Evolutionary conservation across 2,329 filamentous ascomycete genomes (phyloP).

Genomic region (Sporothrix mexicana): DNA sequence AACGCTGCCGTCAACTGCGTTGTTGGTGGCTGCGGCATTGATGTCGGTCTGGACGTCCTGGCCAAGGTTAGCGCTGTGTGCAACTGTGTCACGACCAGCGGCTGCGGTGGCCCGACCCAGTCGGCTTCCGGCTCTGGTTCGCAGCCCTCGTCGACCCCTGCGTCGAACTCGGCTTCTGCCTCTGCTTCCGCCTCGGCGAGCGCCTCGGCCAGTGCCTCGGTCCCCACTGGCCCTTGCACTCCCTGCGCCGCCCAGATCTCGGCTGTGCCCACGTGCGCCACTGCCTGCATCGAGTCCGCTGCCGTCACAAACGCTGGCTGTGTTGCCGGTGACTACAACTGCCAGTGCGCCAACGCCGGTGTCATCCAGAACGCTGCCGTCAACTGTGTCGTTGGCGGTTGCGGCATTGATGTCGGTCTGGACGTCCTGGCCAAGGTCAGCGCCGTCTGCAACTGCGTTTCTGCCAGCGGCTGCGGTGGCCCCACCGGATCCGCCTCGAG

Average conservation of each 20-base stretch:
- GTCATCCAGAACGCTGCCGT: slow-evolving; percentile 27
- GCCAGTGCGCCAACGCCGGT: slow-evolving; percentile 29
- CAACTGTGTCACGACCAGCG: slow-evolving; percentile 26
- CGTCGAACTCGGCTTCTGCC: neutral
- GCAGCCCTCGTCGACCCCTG: neutral
- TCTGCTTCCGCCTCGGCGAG: slow-evolving; percentile 21
- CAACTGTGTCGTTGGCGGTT: slow-evolving; percentile 30
- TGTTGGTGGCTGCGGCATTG: slow-evolving; percentile 22
- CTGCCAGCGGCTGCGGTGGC: slow-evolving; percentile 28
- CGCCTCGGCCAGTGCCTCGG: slow-evolving; percentile 20
- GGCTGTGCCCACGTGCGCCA: slow-evolving; percentile 21
- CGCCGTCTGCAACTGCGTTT: slow-evolving; percentile 9
- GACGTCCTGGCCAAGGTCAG: neutral
- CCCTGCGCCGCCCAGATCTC: neutral
- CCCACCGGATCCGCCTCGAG: neutral
- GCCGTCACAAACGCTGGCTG: slow-evolving; percentile 13
- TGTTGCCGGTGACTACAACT: neutral
- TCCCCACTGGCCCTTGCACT: neutral
- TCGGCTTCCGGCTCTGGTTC: neutral
- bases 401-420: slow-evolving; percentile 15
- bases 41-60: slow-evolving; percentile 2
- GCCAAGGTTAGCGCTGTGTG: slow-evolving; percentile 20
- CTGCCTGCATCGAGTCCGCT: neutral
- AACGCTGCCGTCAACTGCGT: slow-evolving; percentile 29
- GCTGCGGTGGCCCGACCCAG: slow-evolving; percentile 22